phyloP scores from a whole-genome alignment of 2,329 filamentous ascomycete species.

The Sclerotinia minor region DNA sequence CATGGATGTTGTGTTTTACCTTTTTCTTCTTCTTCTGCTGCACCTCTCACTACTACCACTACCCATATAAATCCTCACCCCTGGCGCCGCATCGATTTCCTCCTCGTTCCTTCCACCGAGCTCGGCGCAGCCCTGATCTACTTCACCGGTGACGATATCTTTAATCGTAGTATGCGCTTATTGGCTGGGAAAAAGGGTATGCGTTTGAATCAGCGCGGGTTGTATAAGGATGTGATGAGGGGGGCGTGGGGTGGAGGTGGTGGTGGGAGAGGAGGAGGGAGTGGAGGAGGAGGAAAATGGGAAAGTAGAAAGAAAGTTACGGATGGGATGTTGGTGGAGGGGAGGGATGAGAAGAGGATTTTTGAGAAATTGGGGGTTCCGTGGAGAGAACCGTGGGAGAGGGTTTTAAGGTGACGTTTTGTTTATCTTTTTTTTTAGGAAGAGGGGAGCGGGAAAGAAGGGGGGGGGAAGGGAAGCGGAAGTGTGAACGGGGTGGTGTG shows the following conservation, averaged over 20 bases:
- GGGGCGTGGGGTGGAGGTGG: constrained; percentile 48
- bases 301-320: constrained; percentile 59
- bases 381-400: constrained; percentile 75
- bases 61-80: constrained; percentile 38
- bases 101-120: constrained; percentile 77
- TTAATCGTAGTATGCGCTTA: constrained; percentile 82
- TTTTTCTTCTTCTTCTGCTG: constrained; percentile 41
- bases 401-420: constrained; percentile 59
- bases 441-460: no score
- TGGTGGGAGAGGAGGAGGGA: constrained; percentile 48
- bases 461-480: neutral
- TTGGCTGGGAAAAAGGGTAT: constrained; percentile 79
- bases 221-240: constrained; percentile 71
- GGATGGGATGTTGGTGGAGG: constrained; percentile 71
- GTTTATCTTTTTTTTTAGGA: no score
- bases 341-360: constrained; percentile 72
- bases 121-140: constrained; percentile 87
- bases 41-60: constrained; percentile 39
- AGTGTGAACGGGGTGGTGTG: no score
- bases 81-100: constrained; percentile 82
- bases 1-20: constrained; percentile 80
- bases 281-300: constrained; percentile 32
- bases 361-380: constrained; percentile 81
- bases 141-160: constrained; percentile 93
- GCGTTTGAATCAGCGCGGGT: constrained; percentile 79